Conservation (phyloP, 2,329 filamentous ascomycete genomes). For the Hypocreales sp. region DNA sequence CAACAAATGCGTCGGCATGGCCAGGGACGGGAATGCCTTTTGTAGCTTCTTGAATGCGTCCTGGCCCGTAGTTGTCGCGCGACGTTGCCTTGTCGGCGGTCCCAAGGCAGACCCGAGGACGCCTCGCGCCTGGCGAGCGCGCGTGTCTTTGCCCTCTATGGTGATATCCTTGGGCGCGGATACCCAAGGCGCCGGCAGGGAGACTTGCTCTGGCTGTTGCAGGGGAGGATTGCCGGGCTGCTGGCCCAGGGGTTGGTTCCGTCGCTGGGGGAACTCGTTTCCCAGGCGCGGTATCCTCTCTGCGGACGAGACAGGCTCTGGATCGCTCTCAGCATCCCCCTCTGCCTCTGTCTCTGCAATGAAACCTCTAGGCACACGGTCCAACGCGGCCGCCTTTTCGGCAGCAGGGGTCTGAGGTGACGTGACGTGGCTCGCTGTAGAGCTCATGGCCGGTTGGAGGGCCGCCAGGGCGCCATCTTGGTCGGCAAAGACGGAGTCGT, state of each 20-base stretch:
- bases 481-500: constrained; percentile 18
- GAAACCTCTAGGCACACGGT: constrained; percentile 16
- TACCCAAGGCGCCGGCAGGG: constrained; percentile 15
- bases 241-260: neutral
- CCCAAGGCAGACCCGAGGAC: constrained; percentile 29
- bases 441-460: constrained; percentile 43
- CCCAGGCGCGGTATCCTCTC: constrained; percentile 3
- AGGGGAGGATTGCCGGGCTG: neutral
- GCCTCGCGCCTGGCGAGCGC: constrained; percentile 12
- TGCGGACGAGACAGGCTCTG: constrained; percentile 7
- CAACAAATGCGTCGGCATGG: constrained; percentile 14
- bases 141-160: constrained; percentile 6
- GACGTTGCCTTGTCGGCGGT: constrained; percentile 26
- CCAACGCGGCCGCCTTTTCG: constrained; percentile 42
- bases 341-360: constrained; percentile 8
- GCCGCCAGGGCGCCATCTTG: constrained; percentile 43
- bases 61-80: constrained; percentile 39
- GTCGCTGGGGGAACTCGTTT: neutral
- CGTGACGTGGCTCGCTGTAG: constrained; percentile 37
- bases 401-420: constrained; percentile 37
- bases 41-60: constrained; percentile 42
- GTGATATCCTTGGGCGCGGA: constrained; percentile 7
- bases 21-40: constrained; percentile 38
- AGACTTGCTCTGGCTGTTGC: constrained; percentile 1
- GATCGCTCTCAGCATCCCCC: constrained; percentile 7